Percentiles rank a stretch among this genome's conserved stretches.
Conservation (phyloP, 192 early-diverging fungal species). For the Coemansia reversa region DNA sequence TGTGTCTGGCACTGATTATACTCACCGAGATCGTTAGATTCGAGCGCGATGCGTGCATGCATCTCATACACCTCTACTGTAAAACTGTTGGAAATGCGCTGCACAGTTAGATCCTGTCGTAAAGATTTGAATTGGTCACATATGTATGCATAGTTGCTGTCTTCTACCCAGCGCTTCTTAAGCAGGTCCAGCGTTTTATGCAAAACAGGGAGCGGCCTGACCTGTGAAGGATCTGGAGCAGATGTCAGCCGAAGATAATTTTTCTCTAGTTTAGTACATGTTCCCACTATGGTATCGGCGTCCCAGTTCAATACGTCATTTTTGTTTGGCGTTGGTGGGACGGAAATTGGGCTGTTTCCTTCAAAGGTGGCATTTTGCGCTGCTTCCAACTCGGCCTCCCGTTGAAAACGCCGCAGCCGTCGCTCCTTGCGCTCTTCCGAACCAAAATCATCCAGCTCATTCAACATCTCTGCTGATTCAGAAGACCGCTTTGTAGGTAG, state of each 20-base stretch:
- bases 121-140: conserved; percentile 97
- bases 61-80: conserved; percentile 93
- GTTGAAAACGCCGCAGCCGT: conserved; percentile 42
- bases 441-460: conserved; percentile 28
- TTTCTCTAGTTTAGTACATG: conserved; percentile 84
- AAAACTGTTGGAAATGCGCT: conserved; percentile 90
- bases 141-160: conserved; percentile 91
- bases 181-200: conserved; percentile 75
- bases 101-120: conserved; percentile 95
- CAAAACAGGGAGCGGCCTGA: conserved; percentile 82
- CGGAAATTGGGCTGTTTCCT: conserved; percentile 3
- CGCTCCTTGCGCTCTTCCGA: conserved; percentile 46
- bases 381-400: conserved; percentile 32
- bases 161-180: conserved; percentile 74
- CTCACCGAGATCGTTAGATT: conserved; percentile 95
- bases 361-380: conserved; percentile 33
- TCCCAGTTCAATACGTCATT: conserved; percentile 77
- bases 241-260: conserved; percentile 87
- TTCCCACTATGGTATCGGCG: conserved; percentile 84
- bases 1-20: conserved; percentile 98
- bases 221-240: conserved; percentile 90
- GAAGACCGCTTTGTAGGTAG: conserved; percentile 24
- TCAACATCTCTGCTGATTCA: conserved; percentile 7
- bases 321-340: conserved; percentile 39
- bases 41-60: conserved; percentile 93